Evolutionary conservation across 176 grass and related monocot genomes (phyloP), one percentile per base, ranked within the genome.

Genomic region (Eremochloa ophiuroides): DNA sequence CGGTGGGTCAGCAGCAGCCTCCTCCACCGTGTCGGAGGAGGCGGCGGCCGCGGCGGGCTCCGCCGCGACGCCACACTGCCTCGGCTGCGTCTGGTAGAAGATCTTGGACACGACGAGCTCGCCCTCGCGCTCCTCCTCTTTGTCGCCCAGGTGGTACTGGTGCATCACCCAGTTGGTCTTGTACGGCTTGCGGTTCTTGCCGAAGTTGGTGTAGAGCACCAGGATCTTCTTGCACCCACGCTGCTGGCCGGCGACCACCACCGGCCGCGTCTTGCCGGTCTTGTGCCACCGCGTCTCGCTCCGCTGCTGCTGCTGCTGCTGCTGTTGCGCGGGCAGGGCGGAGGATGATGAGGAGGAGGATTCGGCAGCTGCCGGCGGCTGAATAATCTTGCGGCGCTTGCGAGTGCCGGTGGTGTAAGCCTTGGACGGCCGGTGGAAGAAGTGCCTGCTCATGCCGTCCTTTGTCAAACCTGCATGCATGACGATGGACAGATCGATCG

Each of bases 121-220:
- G 35, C 95, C 95, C 12, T 98, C 95, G 35, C 85, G 94, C 86
- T 98, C 95, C 73, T 95, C 95, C 62, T 91, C 81, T 0, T 75
- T 59, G 39, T 86, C 88, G 12, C 92, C 92, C 0, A 98, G 84
- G 80, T 98, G 95, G 84, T 98, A 98, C 83, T 98, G 95, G 84
- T 98, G 95, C 95, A 98, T 98, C 83, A 98, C 90, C 95, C 95
- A 98, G 83, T 95, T 98, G 20, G 95, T 98, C 74, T 98, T 98
- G 56, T 87, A 85, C 8, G 95, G 90, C 84, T 89, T 91, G 20
- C 83, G 83, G 75, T 89, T 73, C 90, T 95, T 95, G 39, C 92
- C 92, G 51, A 95, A 98, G 84, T 98, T 91, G 14, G 92, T 95
- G 88, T 98, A 98, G 69, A 98, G 85, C 44, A 98, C 95, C 22